phyloP scores from a whole-genome alignment of 495 filamentous ascomycete species.

The Penicillium psychrofluorescens region DNA sequence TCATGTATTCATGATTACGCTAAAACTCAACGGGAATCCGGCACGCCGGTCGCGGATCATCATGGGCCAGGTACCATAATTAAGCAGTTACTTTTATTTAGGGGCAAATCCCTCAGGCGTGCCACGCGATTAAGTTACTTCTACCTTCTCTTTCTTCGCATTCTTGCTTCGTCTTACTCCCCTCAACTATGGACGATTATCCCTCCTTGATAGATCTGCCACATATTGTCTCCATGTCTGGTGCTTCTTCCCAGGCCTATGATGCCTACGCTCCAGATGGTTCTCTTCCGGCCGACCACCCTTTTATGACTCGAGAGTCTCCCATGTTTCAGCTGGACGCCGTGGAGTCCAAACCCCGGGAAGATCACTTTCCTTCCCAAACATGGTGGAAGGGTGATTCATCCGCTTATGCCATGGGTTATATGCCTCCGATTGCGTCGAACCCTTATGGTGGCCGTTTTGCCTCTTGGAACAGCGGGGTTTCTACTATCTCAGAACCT shows the following conservation, averaged over 20 bases:
- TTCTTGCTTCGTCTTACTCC: background rate
- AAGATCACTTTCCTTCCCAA: background rate
- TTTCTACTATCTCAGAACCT: conserved; percentile 13
- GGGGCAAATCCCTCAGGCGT: too few species aligned
- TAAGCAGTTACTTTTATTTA: too few species aligned
- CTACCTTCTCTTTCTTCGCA: background rate
- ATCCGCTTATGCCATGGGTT: conserved; percentile 1
- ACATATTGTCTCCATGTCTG: conserved; percentile 3
- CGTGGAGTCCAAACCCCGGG: background rate
- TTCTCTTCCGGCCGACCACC: conserved; percentile 7
- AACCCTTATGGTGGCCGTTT: conserved; percentile 4
- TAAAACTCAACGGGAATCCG: too few species aligned
- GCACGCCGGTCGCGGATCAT: too few species aligned
- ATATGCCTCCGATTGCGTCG: conserved; percentile 1
- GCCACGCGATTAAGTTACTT: background rate
- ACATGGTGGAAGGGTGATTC: conserved; percentile 6
- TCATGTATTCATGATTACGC: too few species aligned
- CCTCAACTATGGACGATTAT: conserved; percentile 17
- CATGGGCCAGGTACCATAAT: too few species aligned
- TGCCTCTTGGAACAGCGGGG: conserved; percentile 12
- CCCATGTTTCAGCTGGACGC: too few species aligned
- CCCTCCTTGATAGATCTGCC: conserved; percentile 9
- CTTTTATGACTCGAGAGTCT: conserved; percentile 4
- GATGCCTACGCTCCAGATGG: conserved; percentile 3
- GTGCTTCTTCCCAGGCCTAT: conserved; percentile 1